phyloP scores from a whole-genome alignment of 2,329 filamentous ascomycete species.

The Talaromyces sp. region DNA sequence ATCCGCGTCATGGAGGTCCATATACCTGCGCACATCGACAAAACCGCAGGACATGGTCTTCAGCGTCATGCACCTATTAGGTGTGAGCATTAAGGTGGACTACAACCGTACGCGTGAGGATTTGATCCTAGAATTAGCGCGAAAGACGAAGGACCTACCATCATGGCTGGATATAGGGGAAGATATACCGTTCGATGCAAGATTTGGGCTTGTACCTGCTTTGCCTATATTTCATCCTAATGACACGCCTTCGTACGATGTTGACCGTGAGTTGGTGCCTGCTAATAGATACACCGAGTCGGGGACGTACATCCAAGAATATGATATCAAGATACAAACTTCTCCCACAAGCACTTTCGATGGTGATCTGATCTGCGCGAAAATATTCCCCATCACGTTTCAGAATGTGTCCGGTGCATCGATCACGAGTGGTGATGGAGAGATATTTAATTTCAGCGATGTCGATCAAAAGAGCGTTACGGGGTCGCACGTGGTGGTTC shows the following conservation, averaged over 20 bases:
- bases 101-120: constrained; percentile 7
- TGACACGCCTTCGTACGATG: constrained; percentile 8
- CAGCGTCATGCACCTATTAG: constrained; percentile 13
- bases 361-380: constrained; percentile 8
- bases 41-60: constrained; percentile 14
- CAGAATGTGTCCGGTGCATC: background rate
- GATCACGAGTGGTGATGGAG: background rate
- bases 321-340: constrained; percentile 13
- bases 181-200: constrained; percentile 6
- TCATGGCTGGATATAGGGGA: constrained; percentile 15
- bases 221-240: constrained; percentile 12
- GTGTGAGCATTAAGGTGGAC: constrained; percentile 7
- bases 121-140: constrained; percentile 7
- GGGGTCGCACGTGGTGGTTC: constrained; percentile 7
- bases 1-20: constrained; percentile 11
- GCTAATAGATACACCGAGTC: constrained; percentile 5
- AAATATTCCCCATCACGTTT: constrained; percentile 5
- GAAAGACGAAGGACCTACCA: constrained; percentile 5
- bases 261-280: background rate
- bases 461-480: background rate
- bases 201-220: constrained; percentile 11
- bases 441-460: background rate
- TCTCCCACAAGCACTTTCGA: background rate
- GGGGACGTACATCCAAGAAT: constrained; percentile 2
- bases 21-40: constrained; percentile 9